Evolutionary conservation across 495 filamentous ascomycete species (phyloP).

Genomic region (Rhizodiscina lignyota): DNA sequence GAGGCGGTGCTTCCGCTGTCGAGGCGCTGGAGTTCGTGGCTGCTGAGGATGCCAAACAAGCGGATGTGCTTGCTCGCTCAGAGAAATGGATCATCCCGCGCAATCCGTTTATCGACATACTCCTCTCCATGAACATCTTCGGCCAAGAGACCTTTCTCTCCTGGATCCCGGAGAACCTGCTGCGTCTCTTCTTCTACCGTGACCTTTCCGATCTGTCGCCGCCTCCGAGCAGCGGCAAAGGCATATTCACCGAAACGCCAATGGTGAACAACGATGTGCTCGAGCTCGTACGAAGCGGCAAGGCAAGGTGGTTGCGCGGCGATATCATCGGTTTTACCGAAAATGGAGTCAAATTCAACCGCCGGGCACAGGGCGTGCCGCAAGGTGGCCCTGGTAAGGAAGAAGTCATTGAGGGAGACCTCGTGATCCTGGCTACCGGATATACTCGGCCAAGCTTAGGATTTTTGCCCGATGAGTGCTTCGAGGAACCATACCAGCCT

Average conservation of each 20-base stretch:
- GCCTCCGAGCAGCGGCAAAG: constrained; percentile 27
- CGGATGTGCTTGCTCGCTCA: constrained; percentile 56
- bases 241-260: constrained; percentile 65
- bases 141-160: constrained; percentile 58
- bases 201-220: constrained; percentile 68
- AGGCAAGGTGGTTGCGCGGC: constrained; percentile 63
- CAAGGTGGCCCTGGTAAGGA: constrained; percentile 53
- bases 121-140: constrained; percentile 63
- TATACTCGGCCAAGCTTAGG: constrained; percentile 53
- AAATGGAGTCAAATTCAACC: constrained; percentile 50
- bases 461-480: constrained; percentile 57
- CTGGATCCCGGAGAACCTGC: constrained; percentile 60
- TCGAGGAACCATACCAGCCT: constrained; percentile 52
- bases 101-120: constrained; percentile 53
- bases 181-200: constrained; percentile 70
- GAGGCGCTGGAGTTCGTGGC: constrained; percentile 73
- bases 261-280: constrained; percentile 78
- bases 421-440: constrained; percentile 73
- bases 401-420: constrained; percentile 46
- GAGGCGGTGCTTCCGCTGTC: constrained; percentile 66
- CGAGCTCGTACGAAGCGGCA: constrained; percentile 56
- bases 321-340: constrained; percentile 53
- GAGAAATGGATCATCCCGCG: constrained; percentile 87
- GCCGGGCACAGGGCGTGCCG: constrained; percentile 52
- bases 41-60: constrained; percentile 43